Percentiles rank a stretch among this genome's conserved stretches.
Conservation (phyloP, 1,139 yeast genomes). For the Hemisphaericaspora xylanilytica region DNA sequence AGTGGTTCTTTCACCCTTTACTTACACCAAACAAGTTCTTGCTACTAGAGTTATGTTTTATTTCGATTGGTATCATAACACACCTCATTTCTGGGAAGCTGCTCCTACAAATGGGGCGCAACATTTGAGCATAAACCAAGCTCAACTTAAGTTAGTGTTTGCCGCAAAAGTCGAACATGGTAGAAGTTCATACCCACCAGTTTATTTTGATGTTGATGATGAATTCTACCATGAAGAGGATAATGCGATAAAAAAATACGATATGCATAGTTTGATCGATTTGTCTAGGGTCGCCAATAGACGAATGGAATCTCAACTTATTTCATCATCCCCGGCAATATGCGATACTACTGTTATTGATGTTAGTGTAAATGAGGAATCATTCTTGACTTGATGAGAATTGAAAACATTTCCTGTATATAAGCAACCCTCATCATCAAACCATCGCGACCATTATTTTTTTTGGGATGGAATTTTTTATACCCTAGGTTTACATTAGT, state of each 20-base stretch:
- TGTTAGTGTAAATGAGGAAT: conserved; percentile 6
- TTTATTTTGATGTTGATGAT: conserved; percentile 26
- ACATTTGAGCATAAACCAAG: conserved; percentile 9
- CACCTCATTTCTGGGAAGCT: conserved; percentile 21
- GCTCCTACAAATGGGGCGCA: conserved; percentile 7
- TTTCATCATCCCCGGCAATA: conserved; percentile 12
- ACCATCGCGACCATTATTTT: conserved; percentile 1
- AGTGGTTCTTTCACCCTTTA: conserved; percentile 20
- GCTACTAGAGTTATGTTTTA: conserved; percentile 30
- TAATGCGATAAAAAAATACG: not conserved
- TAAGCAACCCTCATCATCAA: not conserved
- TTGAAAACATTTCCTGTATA: conserved; percentile 3
- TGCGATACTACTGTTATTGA: conserved; percentile 10
- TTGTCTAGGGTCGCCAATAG: conserved; percentile 7
- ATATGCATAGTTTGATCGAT: conserved; percentile 7
- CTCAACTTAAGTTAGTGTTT: conserved; percentile 20
- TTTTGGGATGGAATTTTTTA: not conserved
- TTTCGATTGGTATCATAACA: conserved; percentile 37
- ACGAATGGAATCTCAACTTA: not conserved
- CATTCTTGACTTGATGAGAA: not conserved
- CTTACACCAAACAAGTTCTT: conserved; percentile 11
- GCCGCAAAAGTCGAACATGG: conserved; percentile 21
- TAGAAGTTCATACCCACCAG: conserved; percentile 14
- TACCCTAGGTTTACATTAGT: not conserved
- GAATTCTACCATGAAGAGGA: conserved; percentile 12